phyloP scores from a whole-genome alignment of 371 early-diverging fungal genomes.

The Apophysomyces trapeziformis region DNA sequence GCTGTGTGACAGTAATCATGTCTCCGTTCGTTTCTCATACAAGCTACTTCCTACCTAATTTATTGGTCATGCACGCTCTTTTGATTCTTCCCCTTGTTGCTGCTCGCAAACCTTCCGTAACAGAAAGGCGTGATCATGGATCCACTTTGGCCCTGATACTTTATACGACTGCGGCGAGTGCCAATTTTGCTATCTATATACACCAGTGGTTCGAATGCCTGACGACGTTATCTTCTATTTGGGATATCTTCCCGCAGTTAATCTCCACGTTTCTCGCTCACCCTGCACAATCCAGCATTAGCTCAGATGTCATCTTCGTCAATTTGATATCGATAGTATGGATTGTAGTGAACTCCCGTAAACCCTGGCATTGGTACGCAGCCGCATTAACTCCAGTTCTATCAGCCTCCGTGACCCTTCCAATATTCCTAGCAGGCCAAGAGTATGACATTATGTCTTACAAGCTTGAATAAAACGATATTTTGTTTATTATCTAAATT shows the following conservation, averaged over 20 bases:
- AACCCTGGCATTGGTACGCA: slow-evolving; percentile 11
- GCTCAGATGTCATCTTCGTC: slow-evolving; percentile 40
- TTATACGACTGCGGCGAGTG: slow-evolving; percentile 36
- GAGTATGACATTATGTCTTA: not conserved
- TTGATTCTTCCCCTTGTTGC: slow-evolving; percentile 31
- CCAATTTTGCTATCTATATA: slow-evolving; percentile 33
- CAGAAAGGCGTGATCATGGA: not conserved
- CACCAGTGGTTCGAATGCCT: slow-evolving; percentile 30
- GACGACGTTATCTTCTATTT: not conserved
- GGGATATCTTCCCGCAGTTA: not conserved
- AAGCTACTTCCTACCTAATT: slow-evolving; percentile 30
- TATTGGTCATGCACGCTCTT: slow-evolving; percentile 42
- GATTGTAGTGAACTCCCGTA: slow-evolving; percentile 30
- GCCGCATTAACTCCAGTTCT: slow-evolving; percentile 39
- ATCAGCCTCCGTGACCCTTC: slow-evolving; percentile 54
- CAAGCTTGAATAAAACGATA: not conserved
- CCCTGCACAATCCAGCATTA: slow-evolving; percentile 49
- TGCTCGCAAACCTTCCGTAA: slow-evolving; percentile 3
- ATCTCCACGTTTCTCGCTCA: slow-evolving; percentile 32
- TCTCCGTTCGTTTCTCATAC: slow-evolving; percentile 31
- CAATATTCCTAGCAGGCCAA: slow-evolving; percentile 41
- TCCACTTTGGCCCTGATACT: slow-evolving; percentile 13
- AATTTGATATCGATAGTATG: slow-evolving; percentile 33
- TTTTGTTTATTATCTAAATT: slow-evolving; percentile 42
- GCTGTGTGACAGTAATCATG: slow-evolving; percentile 31